Conservation (phyloP, 495 filamentous ascomycete species). For the Aspergillus steynii region DNA sequence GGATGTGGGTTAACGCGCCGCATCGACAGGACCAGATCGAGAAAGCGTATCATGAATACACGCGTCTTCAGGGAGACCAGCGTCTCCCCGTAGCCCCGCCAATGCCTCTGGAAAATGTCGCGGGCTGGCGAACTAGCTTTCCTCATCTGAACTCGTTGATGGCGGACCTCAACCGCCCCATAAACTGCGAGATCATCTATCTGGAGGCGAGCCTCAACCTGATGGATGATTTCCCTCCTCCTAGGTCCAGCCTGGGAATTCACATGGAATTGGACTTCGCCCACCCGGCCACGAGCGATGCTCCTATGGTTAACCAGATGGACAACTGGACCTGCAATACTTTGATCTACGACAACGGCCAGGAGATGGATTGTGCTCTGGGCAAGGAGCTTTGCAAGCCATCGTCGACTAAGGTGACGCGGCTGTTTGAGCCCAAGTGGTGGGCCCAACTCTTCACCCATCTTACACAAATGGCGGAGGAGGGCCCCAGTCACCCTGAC, state of each 20-base stretch:
- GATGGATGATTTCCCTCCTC: constrained; percentile 46
- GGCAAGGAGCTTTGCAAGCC: constrained; percentile 38
- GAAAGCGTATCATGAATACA: constrained; percentile 49
- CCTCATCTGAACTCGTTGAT: constrained; percentile 43
- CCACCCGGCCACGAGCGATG: constrained; percentile 37
- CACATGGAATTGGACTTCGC: constrained; percentile 46
- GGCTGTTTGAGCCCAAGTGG: constrained; percentile 49
- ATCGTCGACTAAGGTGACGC: constrained; percentile 44
- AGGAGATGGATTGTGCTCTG: constrained; percentile 29
- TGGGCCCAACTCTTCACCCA: constrained; percentile 50
- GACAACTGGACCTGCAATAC: constrained; percentile 51
- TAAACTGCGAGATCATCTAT: constrained; percentile 50
- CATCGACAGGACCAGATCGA: constrained; percentile 43
- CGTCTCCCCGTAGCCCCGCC: constrained; percentile 39
- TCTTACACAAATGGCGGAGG: constrained; percentile 39
- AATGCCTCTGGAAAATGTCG: constrained; percentile 43
- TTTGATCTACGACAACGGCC: constrained; percentile 44
- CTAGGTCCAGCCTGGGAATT: constrained; percentile 43
- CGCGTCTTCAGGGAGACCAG: constrained; percentile 46
- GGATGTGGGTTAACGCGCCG: constrained; percentile 52
- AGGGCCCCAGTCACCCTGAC: constrained; percentile 32
- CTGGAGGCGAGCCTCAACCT: constrained; percentile 50
- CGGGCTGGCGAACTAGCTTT: constrained; percentile 47
- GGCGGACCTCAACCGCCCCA: constrained; percentile 33
- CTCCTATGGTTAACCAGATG: constrained; percentile 41